Base-by-base conservation (phyloP, 495 filamentous ascomycete genomes). In the Clavariopsis aquatica region DNA sequence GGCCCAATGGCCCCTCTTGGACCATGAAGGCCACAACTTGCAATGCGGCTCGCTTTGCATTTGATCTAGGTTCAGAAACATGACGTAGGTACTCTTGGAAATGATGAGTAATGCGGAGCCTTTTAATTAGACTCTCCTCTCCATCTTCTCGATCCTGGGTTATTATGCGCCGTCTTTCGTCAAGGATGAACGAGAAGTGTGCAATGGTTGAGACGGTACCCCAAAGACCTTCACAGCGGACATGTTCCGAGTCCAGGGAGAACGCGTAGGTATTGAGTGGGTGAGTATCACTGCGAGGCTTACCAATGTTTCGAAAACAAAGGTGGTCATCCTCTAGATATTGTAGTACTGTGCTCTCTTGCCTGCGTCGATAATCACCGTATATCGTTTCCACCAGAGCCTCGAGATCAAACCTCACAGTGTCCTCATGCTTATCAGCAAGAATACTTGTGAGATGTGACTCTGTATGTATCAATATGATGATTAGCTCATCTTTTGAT, bases 1-100 rank as follows among this genome's bases (percentile, higher is more conserved):
- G 74, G n/a, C 80, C 79, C 45, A 78, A 38, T 19, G 68, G 67
- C 8, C 73, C 75, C 24, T 76, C 72, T 38, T 80, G 77, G 26
- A 82, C 72, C 27, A 92, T 78, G 68, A 97, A 95, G 0, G 89
- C 84, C 22, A 96, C 69, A n/a, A 91, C 77, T 66, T 96, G 92
- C 24, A 98, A 76, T 36, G 89, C 87, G 36, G 68, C 68, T 2
- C 52, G n/a, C 31, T 70, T 70, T 10, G 64, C 64, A 31, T 64
- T 67, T 5, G 63, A 64, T 15, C 41, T 49, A 17, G 64, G 54
- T 45, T 67, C 63, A 49, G 85, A 88, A 34, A 89, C 69, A 43
- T 78, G 77, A 13, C 80, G 76, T 3, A 81, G 75, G 52, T 87
- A 79, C 27, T 80, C 64, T 20, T 67, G 68, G 23, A 67, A 66